Base-by-base conservation (phyloP, 1,284 basidiomycete genomes). In the Cutaneotrichosporon mucoides region DNA sequence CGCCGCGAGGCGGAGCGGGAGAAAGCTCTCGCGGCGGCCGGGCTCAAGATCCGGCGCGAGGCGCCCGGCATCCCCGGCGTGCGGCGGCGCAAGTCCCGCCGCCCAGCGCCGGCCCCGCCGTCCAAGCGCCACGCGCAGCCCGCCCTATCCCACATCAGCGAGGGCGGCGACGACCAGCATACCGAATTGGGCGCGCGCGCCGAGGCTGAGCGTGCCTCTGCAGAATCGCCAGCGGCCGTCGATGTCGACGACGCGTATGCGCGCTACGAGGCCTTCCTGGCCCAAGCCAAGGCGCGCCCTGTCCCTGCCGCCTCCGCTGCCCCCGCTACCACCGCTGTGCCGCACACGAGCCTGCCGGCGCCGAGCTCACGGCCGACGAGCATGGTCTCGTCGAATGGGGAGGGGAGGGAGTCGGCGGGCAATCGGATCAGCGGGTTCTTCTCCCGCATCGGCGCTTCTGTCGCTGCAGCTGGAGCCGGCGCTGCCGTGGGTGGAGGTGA, bases 231-330 rank as follows among this genome's bases (percentile, higher is more conserved):
- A 6, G 15, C 47, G 9, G 40, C 47, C 40, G 46, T 66, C 37
- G 61, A 66, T 82, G 80, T 89, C 56, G 87, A 93, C 68, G 93
- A 97, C 75, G 93, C 93, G 0, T 97, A 89, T 73, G 90, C 92
- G 60, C 83, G 90, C 15, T 96, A 93, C 72, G 89, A 92, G 77
- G 82, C 85, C 46, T 91, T 88, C 73, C 64, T 75, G 75, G 84
- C 85, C 66, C 83, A 85, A 65, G 24, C 59, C 15, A 62, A 57
- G 53, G 24, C 44, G 15, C 44, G 16, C 24, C 41, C 53, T 1
- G 24, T 24, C 24, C 24, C 37, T 24, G 35, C 38, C 44, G 42
- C 37, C 24, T 24, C 24, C 24, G 24, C 24, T 24, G 15, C 16
- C 40, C 36, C 9, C 48, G 15, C n/a, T 9, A 8, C 8, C 9